Percentiles rank a stretch among this genome's conserved stretches.
phyloP scores from a whole-genome alignment of 768 basidiomycete species.

The Kwoniella dejecticola region DNA sequence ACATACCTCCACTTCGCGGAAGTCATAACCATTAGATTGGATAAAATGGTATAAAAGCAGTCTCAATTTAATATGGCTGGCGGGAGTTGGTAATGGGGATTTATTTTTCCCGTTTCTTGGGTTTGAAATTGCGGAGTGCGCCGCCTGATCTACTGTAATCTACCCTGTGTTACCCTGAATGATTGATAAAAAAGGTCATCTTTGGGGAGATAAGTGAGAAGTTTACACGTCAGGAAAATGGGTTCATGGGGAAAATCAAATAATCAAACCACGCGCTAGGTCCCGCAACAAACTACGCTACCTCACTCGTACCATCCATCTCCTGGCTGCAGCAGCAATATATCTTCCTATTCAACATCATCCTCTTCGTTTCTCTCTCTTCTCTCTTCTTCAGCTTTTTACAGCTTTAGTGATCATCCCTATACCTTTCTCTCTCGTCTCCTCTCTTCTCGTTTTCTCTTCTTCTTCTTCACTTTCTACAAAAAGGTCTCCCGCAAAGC shows the following conservation, averaged over 20 bases:
- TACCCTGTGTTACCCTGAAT: slow-evolving; percentile 4
- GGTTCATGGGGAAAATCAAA: not conserved
- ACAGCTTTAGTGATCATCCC: slow-evolving; percentile 17
- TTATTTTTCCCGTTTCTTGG: not conserved
- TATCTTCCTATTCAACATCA: slow-evolving; percentile 6
- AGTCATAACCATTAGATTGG: not conserved
- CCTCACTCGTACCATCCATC: slow-evolving; percentile 7
- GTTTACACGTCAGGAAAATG: not conserved
- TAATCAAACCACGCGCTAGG: not conserved
- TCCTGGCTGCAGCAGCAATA: not conserved
- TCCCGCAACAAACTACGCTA: not conserved
- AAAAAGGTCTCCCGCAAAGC: not conserved
- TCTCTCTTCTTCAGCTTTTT: slow-evolving; percentile 23
- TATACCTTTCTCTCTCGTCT: slow-evolving; percentile 9
- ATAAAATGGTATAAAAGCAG: slow-evolving; percentile 8
- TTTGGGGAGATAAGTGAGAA: slow-evolving; percentile 8
- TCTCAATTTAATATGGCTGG: not conserved
- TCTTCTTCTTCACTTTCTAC: not conserved
- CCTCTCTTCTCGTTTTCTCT: slow-evolving; percentile 9
- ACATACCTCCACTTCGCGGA: slow-evolving; percentile 13
- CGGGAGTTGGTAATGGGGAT: not conserved
- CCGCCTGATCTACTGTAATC: not conserved
- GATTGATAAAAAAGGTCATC: not conserved
- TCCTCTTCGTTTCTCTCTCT: not conserved
- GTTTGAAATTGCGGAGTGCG: not conserved